phyloP scores from a whole-genome alignment of 805 yeast species.

The Hagleromyces aurorensis region DNA sequence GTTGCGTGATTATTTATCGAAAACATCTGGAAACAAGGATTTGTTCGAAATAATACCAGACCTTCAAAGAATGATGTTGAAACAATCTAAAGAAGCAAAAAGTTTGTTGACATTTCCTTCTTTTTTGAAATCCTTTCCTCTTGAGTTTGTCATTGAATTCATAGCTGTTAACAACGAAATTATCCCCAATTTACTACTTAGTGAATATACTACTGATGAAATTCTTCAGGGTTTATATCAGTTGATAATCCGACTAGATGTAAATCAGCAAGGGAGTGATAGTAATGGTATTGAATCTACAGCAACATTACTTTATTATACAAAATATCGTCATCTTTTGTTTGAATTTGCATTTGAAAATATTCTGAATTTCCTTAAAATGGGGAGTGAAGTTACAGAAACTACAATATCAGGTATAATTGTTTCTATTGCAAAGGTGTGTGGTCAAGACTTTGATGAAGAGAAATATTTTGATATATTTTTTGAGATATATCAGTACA shows the following conservation, averaged over 20 bases:
- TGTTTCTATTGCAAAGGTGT: too few relatives aligned
- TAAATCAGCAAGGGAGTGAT: too few relatives aligned
- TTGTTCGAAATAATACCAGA: constrained; percentile 3
- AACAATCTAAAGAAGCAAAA: constrained; percentile 26
- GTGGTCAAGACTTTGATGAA: constrained; percentile 26
- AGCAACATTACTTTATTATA: too few relatives aligned
- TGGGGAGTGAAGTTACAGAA: too few relatives aligned
- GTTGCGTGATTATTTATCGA: constrained; percentile 15
- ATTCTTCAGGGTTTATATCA: too few relatives aligned
- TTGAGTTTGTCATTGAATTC: constrained; percentile 24
- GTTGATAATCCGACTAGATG: too few relatives aligned
- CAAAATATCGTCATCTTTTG: too few relatives aligned
- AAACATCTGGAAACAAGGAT: background rate
- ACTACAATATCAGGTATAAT: too few relatives aligned
- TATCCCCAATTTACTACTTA: too few relatives aligned
- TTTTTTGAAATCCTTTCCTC: constrained; percentile 26
- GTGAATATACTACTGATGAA: constrained; percentile 7
- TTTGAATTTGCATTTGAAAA: too few relatives aligned
- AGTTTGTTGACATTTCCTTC: constrained; percentile 21
- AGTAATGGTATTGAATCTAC: too few relatives aligned
- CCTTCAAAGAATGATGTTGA: constrained; percentile 19
- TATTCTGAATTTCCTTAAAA: too few relatives aligned
- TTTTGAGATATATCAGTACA: constrained; percentile 9
- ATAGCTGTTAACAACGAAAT: constrained; percentile 18
- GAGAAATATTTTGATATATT: constrained; percentile 18